Evolutionary conservation across 768 basidiomycete species (phyloP).

Genomic region (Neoboletus magnificus): DNA sequence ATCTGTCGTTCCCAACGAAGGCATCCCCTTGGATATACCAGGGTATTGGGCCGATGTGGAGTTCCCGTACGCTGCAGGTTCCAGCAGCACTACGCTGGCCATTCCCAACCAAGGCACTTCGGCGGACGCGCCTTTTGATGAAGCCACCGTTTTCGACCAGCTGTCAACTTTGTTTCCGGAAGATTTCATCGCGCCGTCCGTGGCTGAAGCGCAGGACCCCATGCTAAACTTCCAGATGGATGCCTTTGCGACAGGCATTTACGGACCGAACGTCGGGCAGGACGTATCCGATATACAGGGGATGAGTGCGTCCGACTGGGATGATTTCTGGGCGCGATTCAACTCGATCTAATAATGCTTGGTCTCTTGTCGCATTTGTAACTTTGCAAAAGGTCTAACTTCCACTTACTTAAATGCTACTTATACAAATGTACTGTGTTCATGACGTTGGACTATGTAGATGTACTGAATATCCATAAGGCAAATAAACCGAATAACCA

Average conservation of each 20-base stretch:
- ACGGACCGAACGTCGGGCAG: not conserved
- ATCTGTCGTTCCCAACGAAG: not conserved
- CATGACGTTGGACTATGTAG: too few species aligned
- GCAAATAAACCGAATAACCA: too few species aligned
- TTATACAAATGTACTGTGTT: too few species aligned
- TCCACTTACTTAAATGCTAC: too few species aligned
- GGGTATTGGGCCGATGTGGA: not conserved
- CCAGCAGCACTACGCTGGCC: not conserved
- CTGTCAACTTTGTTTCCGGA: not conserved
- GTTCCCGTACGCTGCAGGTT: not conserved
- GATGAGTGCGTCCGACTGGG: not conserved
- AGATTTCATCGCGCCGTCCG: too few species aligned
- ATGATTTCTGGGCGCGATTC: not conserved
- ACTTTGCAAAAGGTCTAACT: too few species aligned
- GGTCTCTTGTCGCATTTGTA: not conserved
- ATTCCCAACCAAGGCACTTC: not conserved
- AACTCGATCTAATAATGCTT: constrained; percentile 17
- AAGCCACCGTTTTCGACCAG: too few species aligned
- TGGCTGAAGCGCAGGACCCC: not conserved
- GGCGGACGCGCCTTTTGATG: too few species aligned
- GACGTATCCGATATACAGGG: too few species aligned
- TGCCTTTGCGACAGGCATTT: constrained; percentile 2
- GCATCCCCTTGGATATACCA: too few species aligned
- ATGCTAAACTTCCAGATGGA: not conserved
- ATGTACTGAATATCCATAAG: too few species aligned